These are phyloP conservation scores for Puccinia hordei DNA, from an alignment of 1,284 basidiomycete genomes.

Conservation along the genomic window DNA sequence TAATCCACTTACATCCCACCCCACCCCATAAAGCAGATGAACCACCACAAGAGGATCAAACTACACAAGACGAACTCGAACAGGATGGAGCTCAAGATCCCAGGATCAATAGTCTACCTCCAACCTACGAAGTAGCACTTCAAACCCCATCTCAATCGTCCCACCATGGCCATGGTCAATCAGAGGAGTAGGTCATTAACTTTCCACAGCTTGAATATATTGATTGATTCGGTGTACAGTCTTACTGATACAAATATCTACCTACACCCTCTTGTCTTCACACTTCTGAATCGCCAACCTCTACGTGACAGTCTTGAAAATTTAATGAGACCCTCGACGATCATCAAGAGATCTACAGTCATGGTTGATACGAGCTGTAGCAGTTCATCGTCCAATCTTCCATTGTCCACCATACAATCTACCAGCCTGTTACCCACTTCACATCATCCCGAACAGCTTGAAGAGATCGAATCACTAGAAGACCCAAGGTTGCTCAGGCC, in stretches of 20 bases:
- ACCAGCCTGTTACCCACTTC: neutral
- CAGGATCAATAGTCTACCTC: neutral
- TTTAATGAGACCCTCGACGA: neutral
- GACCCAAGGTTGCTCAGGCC: neutral
- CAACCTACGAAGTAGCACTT: slow-evolving; percentile 5
- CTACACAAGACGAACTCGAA: neutral
- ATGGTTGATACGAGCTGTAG: neutral
- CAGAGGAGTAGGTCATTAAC: neutral
- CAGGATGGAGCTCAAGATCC: neutral
- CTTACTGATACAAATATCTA: neutral
- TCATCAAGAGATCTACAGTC: neutral
- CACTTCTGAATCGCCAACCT: neutral
- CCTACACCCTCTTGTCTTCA: neutral
- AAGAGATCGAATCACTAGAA: neutral
- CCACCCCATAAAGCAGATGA: neutral
- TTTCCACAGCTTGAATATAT: neutral
- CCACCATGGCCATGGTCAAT: neutral
- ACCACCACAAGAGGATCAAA: neutral
- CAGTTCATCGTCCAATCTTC: neutral
- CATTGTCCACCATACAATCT: neutral
- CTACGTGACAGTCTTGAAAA: neutral
- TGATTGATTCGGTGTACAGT: neutral
- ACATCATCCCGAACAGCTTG: neutral
- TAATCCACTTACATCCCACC: neutral
- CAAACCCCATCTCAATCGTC: neutral